These are phyloP conservation scores for Apiospora saccharicola DNA, from an alignment of 2,329 filamentous ascomycete species.

Conservation along the genomic window DNA sequence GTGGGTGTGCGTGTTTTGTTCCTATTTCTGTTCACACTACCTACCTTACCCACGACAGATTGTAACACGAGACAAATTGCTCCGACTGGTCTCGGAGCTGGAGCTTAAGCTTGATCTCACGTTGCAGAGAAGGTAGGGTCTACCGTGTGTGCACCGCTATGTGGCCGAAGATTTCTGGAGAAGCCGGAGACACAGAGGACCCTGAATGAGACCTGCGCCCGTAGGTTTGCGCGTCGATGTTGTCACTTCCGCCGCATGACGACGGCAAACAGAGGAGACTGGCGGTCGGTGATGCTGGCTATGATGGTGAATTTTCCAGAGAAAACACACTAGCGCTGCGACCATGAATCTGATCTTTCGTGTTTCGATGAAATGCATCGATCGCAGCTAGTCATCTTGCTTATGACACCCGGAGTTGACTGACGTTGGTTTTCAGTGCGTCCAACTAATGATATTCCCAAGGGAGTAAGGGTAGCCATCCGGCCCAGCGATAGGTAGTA, in stretches of 20 bases:
- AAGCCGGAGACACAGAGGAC: neutral
- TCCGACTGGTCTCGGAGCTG: slow-evolving; percentile 4
- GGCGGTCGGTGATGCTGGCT: neutral
- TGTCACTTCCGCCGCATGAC: neutral
- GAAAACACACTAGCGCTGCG: neutral
- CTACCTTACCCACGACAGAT: too few species aligned
- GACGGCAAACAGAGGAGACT: neutral
- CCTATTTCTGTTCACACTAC: slow-evolving; percentile 2
- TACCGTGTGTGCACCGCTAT: neutral
- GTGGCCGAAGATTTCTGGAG: neutral
- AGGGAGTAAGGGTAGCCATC: too few species aligned
- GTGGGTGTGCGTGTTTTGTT: neutral
- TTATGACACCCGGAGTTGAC: neutral
- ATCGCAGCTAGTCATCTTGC: neutral
- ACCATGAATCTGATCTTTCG: neutral
- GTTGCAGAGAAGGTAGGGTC: too few species aligned
- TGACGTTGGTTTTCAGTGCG: slow-evolving; percentile 1
- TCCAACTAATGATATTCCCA: too few species aligned
- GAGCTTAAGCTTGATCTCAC: neutral
- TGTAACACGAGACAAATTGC: neutral
- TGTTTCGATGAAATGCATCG: neutral
- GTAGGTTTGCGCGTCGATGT: neutral
- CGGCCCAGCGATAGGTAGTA: neutral
- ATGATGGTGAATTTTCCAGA: neutral
- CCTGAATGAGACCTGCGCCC: slow-evolving; percentile 9